Conservation (phyloP, 306 rosid genomes). For the Albizia julibrissin region DNA sequence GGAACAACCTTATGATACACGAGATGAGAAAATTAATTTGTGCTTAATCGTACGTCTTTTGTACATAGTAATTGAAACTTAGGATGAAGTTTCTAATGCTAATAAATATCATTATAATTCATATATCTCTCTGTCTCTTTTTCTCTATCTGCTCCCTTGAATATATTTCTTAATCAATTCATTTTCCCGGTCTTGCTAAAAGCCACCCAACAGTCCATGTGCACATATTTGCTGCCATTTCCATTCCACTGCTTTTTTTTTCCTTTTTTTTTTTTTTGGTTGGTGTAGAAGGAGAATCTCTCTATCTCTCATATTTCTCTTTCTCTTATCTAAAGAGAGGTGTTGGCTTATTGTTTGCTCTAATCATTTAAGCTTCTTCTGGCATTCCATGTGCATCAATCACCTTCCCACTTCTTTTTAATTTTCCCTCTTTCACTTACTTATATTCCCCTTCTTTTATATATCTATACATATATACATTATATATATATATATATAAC, state of each 20-base stretch:
- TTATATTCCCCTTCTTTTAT: background rate
- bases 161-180: background rate
- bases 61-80: slow-evolving; percentile 17
- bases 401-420: slow-evolving; percentile 39
- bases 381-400: slow-evolving; percentile 83
- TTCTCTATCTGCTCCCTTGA: background rate
- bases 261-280: too few species aligned
- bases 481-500: background rate
- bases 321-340: slow-evolving; percentile 31
- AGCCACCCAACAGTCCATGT: slow-evolving; percentile 77
- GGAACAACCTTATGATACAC: background rate
- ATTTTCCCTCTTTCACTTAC: background rate
- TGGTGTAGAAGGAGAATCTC: slow-evolving; percentile 55
- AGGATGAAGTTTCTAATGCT: background rate
- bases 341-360: slow-evolving; percentile 40
- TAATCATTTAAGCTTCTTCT: slow-evolving; percentile 77
- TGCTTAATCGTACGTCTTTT: background rate
- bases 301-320: background rate
- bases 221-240: slow-evolving; percentile 51
- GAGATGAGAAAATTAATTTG: background rate
- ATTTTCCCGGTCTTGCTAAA: slow-evolving; percentile 17
- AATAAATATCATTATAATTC: background rate
- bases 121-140: background rate
- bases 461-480: background rate
- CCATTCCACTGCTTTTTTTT: slow-evolving; percentile 50